phyloP scores from a whole-genome alignment of 768 basidiomycete genomes.

The Chalciporus piperatus region DNA sequence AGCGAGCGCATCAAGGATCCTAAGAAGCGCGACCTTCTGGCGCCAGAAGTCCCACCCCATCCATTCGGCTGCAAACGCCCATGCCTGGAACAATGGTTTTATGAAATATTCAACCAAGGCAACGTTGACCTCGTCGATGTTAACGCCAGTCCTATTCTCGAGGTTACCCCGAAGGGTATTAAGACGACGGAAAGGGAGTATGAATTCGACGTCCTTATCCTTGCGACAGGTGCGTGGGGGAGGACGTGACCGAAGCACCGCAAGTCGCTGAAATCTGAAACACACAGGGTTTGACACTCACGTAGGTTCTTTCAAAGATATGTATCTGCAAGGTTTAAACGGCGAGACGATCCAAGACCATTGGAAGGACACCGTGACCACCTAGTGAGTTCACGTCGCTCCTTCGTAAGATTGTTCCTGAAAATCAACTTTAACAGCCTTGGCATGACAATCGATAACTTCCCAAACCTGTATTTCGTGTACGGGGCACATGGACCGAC shows the following conservation, averaged over 20 bases:
- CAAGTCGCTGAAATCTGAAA: background rate
- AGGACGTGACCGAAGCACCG: background rate
- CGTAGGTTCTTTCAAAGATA: constrained; percentile 1
- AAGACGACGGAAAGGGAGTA: constrained; percentile 7
- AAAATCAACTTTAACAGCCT: constrained; percentile 1
- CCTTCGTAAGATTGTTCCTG: background rate
- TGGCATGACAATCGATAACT: constrained; percentile 13
- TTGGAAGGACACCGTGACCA: constrained; percentile 12
- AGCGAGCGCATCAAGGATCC: constrained; percentile 12
- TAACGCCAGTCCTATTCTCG: constrained; percentile 5
- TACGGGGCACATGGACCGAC: constrained; percentile 14
- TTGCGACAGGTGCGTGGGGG: constrained; percentile 13
- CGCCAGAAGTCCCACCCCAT: constrained; percentile 11
- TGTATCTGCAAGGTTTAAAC: constrained; percentile 12
- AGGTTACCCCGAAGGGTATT: constrained; percentile 8
- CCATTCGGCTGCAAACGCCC: constrained; percentile 7
- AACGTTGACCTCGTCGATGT: constrained; percentile 17
- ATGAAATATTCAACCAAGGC: constrained; percentile 14
- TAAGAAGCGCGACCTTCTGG: constrained; percentile 11
- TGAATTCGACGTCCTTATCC: constrained; percentile 11
- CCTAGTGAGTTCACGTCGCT: constrained; percentile 7
- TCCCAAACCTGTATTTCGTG: constrained; percentile 12
- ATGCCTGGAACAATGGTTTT: constrained; percentile 9
- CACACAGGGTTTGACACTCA: constrained; percentile 12
- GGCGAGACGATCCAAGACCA: constrained; percentile 13